Conservation (phyloP, 2,329 filamentous ascomycete genomes). For the Botryotinia convoluta region DNA sequence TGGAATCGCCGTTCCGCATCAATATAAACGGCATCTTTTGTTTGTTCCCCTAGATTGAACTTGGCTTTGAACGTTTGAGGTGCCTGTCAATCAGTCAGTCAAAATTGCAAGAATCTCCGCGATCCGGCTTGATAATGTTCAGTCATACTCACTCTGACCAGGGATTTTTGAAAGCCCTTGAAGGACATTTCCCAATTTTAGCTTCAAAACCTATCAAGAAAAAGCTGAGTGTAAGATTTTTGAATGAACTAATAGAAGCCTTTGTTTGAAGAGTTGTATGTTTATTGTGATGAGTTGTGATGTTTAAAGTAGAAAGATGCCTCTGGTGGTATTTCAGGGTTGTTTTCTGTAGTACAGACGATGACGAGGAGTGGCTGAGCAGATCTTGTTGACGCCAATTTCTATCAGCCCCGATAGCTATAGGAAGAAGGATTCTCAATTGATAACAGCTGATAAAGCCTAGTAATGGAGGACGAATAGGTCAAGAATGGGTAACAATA, state of each 20-base stretch:
- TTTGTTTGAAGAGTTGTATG: neutral
- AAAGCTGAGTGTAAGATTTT: neutral
- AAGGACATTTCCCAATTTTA: conserved; percentile 70
- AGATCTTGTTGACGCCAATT: conserved; percentile 13
- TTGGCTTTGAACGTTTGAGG: conserved; percentile 88
- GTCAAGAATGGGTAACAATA: neutral
- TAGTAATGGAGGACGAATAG: neutral
- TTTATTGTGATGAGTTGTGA: conserved; percentile 1
- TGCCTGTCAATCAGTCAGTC: conserved; percentile 50
- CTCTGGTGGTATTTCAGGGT: conserved; percentile 18
- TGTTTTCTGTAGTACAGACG: conserved; percentile 20
- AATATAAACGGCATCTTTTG: conserved; percentile 90
- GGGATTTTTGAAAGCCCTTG: conserved; percentile 90
- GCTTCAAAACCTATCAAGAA: conserved; percentile 3
- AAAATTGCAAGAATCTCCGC: conserved; percentile 31
- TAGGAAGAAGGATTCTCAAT: neutral
- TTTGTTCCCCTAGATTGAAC: conserved; percentile 94
- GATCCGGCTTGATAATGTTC: conserved; percentile 12
- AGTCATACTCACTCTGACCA: conserved; percentile 66
- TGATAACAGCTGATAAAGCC: neutral
- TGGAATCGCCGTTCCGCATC: conserved; percentile 92
- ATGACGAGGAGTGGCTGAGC: conserved; percentile 37
- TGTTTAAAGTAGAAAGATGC: neutral
- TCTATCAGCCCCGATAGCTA: conserved; percentile 15
- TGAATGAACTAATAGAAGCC: neutral